These are phyloP conservation scores for Asterophora lycoperdoides DNA, from an alignment of 768 basidiomycete species.

Conservation along the genomic window DNA sequence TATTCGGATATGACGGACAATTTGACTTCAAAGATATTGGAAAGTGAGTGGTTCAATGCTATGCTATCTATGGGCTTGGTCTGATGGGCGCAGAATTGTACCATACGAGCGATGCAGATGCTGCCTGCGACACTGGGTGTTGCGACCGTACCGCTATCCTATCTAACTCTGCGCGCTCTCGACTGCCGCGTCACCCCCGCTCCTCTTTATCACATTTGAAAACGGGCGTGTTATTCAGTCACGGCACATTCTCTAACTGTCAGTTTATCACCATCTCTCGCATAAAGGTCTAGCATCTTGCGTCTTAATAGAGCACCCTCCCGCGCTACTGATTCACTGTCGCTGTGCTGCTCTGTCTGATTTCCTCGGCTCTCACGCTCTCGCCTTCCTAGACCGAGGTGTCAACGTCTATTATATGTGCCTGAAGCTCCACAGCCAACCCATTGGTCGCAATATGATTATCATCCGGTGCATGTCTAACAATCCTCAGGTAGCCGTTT, in stretches of 20 bases:
- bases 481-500: no score
- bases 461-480: no score
- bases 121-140: constrained; percentile 90
- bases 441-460: no score
- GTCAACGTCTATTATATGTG: no score
- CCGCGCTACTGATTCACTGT: no score
- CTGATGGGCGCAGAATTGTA: constrained; percentile 51
- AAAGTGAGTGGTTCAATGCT: constrained; percentile 58
- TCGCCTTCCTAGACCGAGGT: no score
- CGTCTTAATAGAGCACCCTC: no score
- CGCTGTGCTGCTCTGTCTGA: no score
- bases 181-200: constrained; percentile 92
- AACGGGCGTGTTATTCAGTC: constrained; percentile 96
- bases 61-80: not conserved
- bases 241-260: constrained; percentile 93
- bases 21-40: constrained; percentile 99
- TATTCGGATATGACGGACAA: constrained; percentile 85
- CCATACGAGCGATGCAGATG: constrained; percentile 96
- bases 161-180: constrained; percentile 89
- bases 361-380: no score
- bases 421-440: no score
- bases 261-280: no score
- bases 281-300: no score
- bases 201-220: constrained; percentile 91
- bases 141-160: constrained; percentile 83